Base-by-base conservation (phyloP, 768 basidiomycete species). In the Mycena metata region DNA sequence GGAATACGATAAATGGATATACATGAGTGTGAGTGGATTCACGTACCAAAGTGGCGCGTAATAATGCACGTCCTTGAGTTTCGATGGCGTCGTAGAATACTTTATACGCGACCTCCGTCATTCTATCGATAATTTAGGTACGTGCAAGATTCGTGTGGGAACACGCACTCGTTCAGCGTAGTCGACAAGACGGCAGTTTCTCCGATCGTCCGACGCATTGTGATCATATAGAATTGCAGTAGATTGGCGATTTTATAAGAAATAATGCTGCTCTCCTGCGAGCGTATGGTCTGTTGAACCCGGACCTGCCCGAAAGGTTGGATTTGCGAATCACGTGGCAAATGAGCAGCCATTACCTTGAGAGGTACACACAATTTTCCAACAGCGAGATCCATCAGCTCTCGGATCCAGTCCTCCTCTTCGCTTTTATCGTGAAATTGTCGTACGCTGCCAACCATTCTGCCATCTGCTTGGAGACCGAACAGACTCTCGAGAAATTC, bases 231-330 rank as follows among this genome's bases (percentile, higher is more conserved):
- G 76, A 99, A 99, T 71, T 97, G 95, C 11, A 99, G 80, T n/a
- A 99, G 83, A 73, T 97, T 98, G 52, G 95, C 91, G 58, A 99
- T 90, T 78, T 95, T 96, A 82, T 96, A 99, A 0, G 93, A 90
- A 50, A 92, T 88, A 66, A 99, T 95, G 66, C 92, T 91, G 72
- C 94, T 96, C 79, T 98, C 97, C 76, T 99, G 97, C 0, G 92
- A 94, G 47, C 92, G 89, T 36, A 98, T 89, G 4, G 96, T 98
- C 77, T 99, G 96, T 74, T 94, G 89, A n/a, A 98, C 92, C 30
- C 97, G 89, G 39, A 93, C 83, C 94, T 96, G 71, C 6, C 17
- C 35, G 21, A 23, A 63, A 49, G 69, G 30, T 23, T 55, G 33
- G 56, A 42, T 55, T 42, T 10, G 5, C 46, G 24, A 35, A 5